Evolutionary conservation across 805 yeast genomes (phyloP).

Genomic region (Nakazawaea ernobii): DNA sequence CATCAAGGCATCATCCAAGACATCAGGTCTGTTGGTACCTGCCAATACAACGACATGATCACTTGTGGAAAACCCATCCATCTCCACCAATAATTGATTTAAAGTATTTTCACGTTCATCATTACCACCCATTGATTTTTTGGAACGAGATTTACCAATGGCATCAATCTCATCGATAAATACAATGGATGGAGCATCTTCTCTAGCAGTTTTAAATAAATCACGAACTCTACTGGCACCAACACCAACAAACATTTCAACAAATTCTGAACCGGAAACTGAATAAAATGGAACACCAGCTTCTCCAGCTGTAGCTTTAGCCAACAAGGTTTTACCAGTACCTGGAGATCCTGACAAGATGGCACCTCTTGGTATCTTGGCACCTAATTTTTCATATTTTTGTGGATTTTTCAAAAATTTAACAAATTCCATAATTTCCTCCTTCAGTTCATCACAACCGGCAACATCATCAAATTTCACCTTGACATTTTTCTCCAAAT

Average conservation of each 20-base stretch:
- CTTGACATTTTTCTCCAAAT: constrained; percentile 86
- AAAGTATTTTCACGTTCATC: constrained; percentile 97
- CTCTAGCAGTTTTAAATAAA: constrained; percentile 85
- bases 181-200: constrained; percentile 91
- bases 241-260: constrained; percentile 98
- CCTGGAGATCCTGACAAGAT: constrained; percentile 98
- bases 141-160: constrained; percentile 89
- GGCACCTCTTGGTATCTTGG: constrained; percentile 97
- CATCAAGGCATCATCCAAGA: constrained; percentile 84
- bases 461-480: constrained; percentile 93
- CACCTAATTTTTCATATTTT: constrained; percentile 90
- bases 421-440: constrained; percentile 97
- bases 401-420: constrained; percentile 84
- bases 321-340: constrained; percentile 95
- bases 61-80: constrained; percentile 91
- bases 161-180: constrained; percentile 99
- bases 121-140: constrained; percentile 77
- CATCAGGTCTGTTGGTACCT: constrained; percentile 95
- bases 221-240: constrained; percentile 99
- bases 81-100: constrained; percentile 92
- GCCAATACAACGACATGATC: constrained; percentile 97
- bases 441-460: constrained; percentile 95
- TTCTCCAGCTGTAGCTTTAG: constrained; percentile 99
- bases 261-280: constrained; percentile 96
- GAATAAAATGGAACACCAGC: constrained; percentile 96